phyloP scores from a whole-genome alignment of 208 protist species.

The Trypanosoma brucei region DNA sequence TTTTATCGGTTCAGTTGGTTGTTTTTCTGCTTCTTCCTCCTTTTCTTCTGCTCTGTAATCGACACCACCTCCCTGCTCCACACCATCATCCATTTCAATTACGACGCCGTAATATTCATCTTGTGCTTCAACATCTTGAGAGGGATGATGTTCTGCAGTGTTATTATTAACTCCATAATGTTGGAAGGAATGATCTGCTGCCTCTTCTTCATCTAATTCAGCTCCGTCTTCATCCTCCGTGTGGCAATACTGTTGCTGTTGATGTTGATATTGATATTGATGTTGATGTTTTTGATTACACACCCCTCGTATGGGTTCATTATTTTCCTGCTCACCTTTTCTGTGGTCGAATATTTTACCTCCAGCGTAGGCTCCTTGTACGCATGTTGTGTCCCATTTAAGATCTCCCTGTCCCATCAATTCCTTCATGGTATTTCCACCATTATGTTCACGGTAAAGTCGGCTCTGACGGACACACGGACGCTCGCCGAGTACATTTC shows the following conservation, averaged over 20 bases:
- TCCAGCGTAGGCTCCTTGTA: slow-evolving; percentile 72
- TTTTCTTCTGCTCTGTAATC: neutral
- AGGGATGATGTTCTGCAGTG: neutral
- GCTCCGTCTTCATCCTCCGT: neutral
- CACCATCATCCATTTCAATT: slow-evolving; percentile 18
- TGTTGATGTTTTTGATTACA: slow-evolving; percentile 16
- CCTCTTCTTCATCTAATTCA: neutral
- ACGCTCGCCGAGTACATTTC: slow-evolving; percentile 82
- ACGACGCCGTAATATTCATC: slow-evolving; percentile 7
- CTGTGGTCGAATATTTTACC: slow-evolving; percentile 71
- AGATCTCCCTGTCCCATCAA: slow-evolving; percentile 74
- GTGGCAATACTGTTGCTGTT: slow-evolving; percentile 14
- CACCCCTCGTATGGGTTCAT: neutral
- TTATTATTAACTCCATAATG: neutral
- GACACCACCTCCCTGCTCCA: neutral
- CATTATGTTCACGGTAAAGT: slow-evolving; percentile 70
- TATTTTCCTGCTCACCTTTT: neutral
- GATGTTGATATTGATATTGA: slow-evolving; percentile 14
- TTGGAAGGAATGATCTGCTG: neutral
- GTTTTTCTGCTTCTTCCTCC: too few species aligned
- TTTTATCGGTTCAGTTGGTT: too few species aligned
- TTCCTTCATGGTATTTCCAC: slow-evolving; percentile 86
- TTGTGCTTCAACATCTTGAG: neutral
- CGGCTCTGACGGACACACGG: slow-evolving; percentile 84
- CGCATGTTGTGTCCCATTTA: slow-evolving; percentile 75